Evolutionary conservation across 2,329 filamentous ascomycete species (phyloP).

Genomic region (Dothideomycetes sp.): DNA sequence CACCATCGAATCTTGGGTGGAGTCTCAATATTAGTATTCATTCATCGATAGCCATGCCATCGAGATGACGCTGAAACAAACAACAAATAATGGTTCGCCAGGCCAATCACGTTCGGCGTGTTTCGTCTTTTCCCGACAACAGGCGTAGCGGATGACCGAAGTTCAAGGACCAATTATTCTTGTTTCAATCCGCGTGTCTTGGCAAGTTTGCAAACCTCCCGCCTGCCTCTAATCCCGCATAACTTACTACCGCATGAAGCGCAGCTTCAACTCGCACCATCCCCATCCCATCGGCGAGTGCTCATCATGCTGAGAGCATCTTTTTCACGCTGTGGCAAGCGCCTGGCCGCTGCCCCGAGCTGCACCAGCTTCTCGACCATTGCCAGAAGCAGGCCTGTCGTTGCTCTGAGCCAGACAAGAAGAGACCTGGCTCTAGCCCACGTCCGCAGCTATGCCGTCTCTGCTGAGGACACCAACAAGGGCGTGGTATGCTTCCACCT

Average conservation of each 20-base stretch:
- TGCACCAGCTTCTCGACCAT: constrained; percentile 34
- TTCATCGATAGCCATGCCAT: no score
- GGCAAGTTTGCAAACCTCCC: no score
- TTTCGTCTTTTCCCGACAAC: no score
- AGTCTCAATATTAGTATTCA: no score
- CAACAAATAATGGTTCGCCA: no score
- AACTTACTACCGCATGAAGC: constrained; percentile 3
- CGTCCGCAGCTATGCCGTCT: constrained; percentile 49
- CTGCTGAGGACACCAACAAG: constrained; percentile 49
- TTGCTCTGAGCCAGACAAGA: constrained; percentile 39
- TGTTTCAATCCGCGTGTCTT: no score
- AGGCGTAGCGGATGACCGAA: no score
- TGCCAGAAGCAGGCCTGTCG: constrained; percentile 26
- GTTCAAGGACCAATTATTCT: no score
- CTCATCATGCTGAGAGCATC: constrained; percentile 62
- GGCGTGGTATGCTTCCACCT: constrained; percentile 46
- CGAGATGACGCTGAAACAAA: no score
- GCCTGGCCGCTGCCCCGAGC: constrained; percentile 46
- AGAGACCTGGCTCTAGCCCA: constrained; percentile 38
- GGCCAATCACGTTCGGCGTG: no score
- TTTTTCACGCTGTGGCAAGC: constrained; percentile 55
- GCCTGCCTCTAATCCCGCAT: no score
- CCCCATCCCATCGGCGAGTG: constrained; percentile 5
- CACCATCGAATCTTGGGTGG: no score
- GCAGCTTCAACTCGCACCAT: constrained; percentile 7